Conservation (phyloP, 2,329 filamentous ascomycete genomes). For the Tolypocladium nubicola region DNA sequence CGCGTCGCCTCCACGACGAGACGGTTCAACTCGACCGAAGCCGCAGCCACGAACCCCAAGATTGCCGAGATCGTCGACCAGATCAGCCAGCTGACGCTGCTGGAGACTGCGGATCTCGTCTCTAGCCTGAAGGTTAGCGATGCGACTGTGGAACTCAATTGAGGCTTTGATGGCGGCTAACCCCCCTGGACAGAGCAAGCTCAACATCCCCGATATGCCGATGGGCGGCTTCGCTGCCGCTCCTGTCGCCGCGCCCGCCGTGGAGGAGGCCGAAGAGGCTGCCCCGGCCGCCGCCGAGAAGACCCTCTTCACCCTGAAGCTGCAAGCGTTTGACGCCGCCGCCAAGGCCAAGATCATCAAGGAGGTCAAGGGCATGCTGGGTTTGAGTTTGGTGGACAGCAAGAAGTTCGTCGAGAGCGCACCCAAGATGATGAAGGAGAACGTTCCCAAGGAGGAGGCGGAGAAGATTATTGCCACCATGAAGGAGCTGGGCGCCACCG, state of each 20-base stretch:
- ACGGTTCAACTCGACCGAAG: constrained; percentile 84
- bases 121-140: constrained; percentile 76
- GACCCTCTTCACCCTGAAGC: constrained; percentile 93
- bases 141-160: constrained; percentile 5
- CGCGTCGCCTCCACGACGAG: constrained; percentile 41
- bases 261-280: constrained; percentile 76
- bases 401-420: constrained; percentile 99
- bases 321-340: constrained; percentile 75
- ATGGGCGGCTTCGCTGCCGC: constrained; percentile 80
- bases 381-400: constrained; percentile 91
- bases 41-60: constrained; percentile 67
- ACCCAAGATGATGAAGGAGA: constrained; percentile 98
- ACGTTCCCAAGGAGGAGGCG: constrained; percentile 94
- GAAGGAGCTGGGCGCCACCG: constrained; percentile 86
- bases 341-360: constrained; percentile 99
- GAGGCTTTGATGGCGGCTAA: neutral
- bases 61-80: constrained; percentile 93
- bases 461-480: constrained; percentile 96
- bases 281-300: constrained; percentile 87
- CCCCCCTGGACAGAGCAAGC: constrained; percentile 52
- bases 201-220: constrained; percentile 97
- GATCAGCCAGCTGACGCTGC: constrained; percentile 93
- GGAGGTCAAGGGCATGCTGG: constrained; percentile 95
- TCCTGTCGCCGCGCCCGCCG: constrained; percentile 51
- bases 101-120: constrained; percentile 96